Conservation (phyloP, 2,329 filamentous ascomycete genomes). For the Zymoseptoria brevis region DNA sequence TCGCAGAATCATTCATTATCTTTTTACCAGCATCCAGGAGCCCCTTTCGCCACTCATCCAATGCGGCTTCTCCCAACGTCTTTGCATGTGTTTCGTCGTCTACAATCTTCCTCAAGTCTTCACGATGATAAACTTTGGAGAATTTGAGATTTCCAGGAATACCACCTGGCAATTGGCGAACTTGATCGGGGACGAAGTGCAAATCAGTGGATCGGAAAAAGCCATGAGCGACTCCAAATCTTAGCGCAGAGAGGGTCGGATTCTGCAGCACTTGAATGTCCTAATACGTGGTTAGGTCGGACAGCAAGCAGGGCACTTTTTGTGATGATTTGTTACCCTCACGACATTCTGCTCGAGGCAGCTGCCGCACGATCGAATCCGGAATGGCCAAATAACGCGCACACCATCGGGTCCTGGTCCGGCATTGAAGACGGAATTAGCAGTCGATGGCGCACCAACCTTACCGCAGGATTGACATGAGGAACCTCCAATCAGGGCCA, state of each 20-base stretch:
- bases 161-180: constrained; percentile 45
- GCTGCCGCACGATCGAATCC: constrained; percentile 54
- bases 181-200: constrained; percentile 51
- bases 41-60: constrained; percentile 74
- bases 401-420: constrained; percentile 57
- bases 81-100: constrained; percentile 51
- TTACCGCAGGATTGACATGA: constrained; percentile 62
- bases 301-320: constrained; percentile 6
- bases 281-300: constrained; percentile 35
- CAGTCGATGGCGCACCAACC: constrained; percentile 21
- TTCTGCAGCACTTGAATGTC: constrained; percentile 59
- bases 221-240: constrained; percentile 62
- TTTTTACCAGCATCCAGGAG: constrained; percentile 56
- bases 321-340: constrained; percentile 48
- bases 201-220: constrained; percentile 52
- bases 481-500: constrained; percentile 56
- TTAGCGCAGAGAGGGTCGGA: constrained; percentile 53
- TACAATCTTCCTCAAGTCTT: constrained; percentile 55
- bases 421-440: constrained; percentile 44
- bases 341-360: constrained; percentile 55
- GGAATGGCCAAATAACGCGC: constrained; percentile 64
- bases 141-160: constrained; percentile 44
- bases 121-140: constrained; percentile 58
- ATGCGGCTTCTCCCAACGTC: constrained; percentile 57
- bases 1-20: constrained; percentile 51